These are phyloP conservation scores for Saccharomycopsis babjevae DNA, from an alignment of 805 yeast genomes.

Conservation along the genomic window DNA sequence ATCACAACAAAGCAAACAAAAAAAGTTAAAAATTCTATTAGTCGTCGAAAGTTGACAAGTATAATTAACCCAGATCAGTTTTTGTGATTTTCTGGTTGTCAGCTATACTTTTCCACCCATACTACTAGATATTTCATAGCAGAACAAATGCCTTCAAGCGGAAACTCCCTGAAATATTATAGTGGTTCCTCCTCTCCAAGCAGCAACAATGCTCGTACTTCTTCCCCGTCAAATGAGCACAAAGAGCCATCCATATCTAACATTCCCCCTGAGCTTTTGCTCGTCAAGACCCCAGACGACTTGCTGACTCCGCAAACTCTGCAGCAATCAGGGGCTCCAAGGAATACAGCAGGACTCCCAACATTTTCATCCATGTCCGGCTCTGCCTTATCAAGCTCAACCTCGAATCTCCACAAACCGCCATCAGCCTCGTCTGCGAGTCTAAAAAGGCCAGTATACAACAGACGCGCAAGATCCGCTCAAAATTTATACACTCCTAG, in stretches of 20 bases:
- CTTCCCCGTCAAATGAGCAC: background rate
- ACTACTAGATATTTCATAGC: background rate
- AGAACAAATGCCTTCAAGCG: background rate
- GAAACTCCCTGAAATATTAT: background rate
- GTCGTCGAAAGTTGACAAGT: no score
- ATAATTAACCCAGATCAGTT: no score
- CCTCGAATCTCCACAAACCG: background rate
- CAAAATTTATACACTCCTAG: conserved; percentile 2
- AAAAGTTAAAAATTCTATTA: no score
- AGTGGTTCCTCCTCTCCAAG: background rate
- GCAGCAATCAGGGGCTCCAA: background rate
- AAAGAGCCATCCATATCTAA: background rate
- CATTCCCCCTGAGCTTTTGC: background rate
- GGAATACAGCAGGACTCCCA: background rate
- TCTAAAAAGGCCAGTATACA: background rate
- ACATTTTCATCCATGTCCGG: background rate
- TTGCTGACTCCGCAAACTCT: background rate
- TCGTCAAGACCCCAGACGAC: background rate
- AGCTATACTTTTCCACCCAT: no score
- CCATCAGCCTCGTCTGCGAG: background rate
- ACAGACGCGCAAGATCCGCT: conserved; percentile 5
- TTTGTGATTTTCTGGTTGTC: no score
- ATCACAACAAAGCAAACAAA: no score
- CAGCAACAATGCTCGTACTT: background rate
- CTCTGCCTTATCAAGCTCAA: background rate